A percentile compares a stretch with the other conserved stretches of the same genome.
Conservation (phyloP, 176 grass and related monocot species). For the Oryza meridionalis region DNA sequence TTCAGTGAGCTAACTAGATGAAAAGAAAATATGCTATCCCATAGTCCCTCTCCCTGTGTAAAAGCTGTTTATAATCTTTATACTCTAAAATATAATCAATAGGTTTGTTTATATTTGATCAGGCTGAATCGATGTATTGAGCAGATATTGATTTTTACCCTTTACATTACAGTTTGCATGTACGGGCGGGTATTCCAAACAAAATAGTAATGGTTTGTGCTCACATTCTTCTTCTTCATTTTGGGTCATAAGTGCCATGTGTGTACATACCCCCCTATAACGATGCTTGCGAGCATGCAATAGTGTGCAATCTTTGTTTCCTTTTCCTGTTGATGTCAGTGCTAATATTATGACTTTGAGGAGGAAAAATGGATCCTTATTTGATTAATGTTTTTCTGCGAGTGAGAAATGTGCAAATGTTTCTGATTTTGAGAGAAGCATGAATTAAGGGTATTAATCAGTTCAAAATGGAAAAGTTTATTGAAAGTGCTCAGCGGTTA, state of each 20-base stretch:
- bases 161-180: conserved; percentile 4
- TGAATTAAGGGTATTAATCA: not conserved
- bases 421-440: conserved; percentile 1
- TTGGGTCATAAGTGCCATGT: not conserved
- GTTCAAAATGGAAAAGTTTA: conserved; percentile 3
- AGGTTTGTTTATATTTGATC: not conserved
- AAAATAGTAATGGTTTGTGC: not conserved
- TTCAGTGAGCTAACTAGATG: not conserved
- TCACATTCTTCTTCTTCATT: conserved; percentile 15
- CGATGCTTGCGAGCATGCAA: conserved; percentile 12
- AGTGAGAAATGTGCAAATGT: not conserved
- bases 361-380: not conserved
- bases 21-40: not conserved
- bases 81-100: not conserved
- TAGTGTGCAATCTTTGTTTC: not conserved
- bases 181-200: conserved; percentile 9
- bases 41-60: not conserved
- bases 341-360: not conserved
- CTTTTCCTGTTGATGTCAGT: not conserved
- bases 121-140: not conserved
- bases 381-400: conserved; percentile 21
- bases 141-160: not conserved
- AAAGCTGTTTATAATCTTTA: not conserved
- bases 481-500: not conserved
- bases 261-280: not conserved